Conservation (phyloP, 164 flowering plant species). For the Chimonanthus praecox region DNA sequence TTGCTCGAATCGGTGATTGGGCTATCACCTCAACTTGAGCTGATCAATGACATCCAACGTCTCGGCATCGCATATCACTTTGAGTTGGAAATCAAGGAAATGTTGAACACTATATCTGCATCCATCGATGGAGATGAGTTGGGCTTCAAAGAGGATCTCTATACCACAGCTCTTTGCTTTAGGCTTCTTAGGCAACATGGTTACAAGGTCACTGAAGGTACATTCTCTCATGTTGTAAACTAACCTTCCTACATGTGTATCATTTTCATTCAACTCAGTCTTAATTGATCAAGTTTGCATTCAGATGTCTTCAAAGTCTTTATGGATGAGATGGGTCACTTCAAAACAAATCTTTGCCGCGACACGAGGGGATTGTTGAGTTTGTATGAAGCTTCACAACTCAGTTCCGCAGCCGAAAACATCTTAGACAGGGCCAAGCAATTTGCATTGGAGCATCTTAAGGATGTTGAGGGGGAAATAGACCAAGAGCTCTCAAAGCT, state of each 20-base stretch:
- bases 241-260: not conserved
- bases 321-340: conserved; percentile 24
- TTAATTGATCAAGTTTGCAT: not conserved
- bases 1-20: not conserved
- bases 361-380: conserved; percentile 24
- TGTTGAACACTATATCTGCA: not conserved
- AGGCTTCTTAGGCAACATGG: conserved; percentile 15
- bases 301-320: conserved; percentile 26
- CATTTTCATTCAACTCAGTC: not conserved
- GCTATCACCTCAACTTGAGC: conserved; percentile 4
- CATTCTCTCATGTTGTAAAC: not conserved
- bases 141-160: not conserved
- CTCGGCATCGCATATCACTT: conserved; percentile 10
- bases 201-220: conserved; percentile 8
- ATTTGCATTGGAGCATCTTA: conserved; percentile 24
- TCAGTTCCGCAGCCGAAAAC: conserved; percentile 36
- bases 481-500: conserved; percentile 7
- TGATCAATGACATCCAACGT: conserved; percentile 7
- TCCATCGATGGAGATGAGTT: not conserved
- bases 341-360: conserved; percentile 4
- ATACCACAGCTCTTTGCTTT: conserved; percentile 8
- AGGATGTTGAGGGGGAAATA: not conserved
- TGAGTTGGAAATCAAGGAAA: conserved; percentile 9
- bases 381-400: conserved; percentile 35
- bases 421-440: conserved; percentile 37